These are phyloP conservation scores for Sphaerulina populicola DNA, from an alignment of 2,329 filamentous ascomycete genomes.

Conservation along the genomic window DNA sequence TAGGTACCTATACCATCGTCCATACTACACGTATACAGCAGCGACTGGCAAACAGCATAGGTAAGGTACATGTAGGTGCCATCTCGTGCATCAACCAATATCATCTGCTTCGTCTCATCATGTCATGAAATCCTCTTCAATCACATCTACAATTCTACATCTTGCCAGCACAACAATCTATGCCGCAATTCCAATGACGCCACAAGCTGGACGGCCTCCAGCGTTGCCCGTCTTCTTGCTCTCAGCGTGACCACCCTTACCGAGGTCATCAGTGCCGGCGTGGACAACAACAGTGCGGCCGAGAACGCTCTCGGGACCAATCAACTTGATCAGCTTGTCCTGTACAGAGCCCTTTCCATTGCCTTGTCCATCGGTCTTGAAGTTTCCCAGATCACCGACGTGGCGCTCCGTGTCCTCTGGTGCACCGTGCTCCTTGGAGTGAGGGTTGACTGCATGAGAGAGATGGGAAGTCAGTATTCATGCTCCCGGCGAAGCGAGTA, in stretches of 20 bases:
- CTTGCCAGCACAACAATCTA: not conserved
- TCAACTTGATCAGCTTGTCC: slow-evolving; percentile 87
- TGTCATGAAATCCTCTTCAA: slow-evolving; percentile 6
- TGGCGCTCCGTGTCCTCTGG: slow-evolving; percentile 77
- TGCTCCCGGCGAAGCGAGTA: too few relatives aligned
- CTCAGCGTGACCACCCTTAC: slow-evolving; percentile 84
- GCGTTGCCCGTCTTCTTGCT: slow-evolving; percentile 98
- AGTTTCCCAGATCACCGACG: slow-evolving; percentile 95
- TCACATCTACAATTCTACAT: not conserved
- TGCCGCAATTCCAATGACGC: slow-evolving; percentile 41
- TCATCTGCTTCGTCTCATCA: slow-evolving; percentile 17
- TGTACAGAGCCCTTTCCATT: slow-evolving; percentile 71
- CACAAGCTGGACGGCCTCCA: slow-evolving; percentile 85
- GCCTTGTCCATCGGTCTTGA: slow-evolving; percentile 88
- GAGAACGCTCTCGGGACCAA: slow-evolving; percentile 88
- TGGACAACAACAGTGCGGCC: slow-evolving; percentile 94
- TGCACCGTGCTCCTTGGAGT: slow-evolving; percentile 83
- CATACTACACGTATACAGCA: not conserved
- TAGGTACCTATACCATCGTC: not conserved
- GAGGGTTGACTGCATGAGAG: slow-evolving; percentile 70
- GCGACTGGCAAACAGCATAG: too few relatives aligned
- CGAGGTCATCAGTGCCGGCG: slow-evolving; percentile 91
- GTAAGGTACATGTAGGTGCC: too few relatives aligned
- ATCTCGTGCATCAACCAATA: too few relatives aligned
- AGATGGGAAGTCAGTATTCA: slow-evolving; percentile 7